Base-by-base conservation (phyloP, 805 yeast genomes). In the Kregervanrija fluxuum region DNA sequence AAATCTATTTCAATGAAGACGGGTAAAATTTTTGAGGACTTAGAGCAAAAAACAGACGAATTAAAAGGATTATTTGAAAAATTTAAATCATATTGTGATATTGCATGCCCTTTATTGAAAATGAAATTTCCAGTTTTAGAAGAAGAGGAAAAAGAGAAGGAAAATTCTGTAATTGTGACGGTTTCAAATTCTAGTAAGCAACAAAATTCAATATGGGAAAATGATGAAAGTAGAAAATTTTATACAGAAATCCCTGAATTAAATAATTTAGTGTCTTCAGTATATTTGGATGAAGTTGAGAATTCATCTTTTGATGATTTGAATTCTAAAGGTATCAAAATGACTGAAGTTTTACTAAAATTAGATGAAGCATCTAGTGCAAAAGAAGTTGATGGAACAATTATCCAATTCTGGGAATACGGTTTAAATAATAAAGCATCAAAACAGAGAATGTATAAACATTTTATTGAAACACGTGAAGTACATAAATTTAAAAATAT, bases 391-490 rank as follows among this genome's bases (percentile, higher is more conserved):
- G 84, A 80, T 47, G 60, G 65, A 3, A 59, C 74, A 5, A 74
- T 72, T 1, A 47, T 57, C 12, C 68, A 66, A 8, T 82, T 75
- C 59, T 75, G 83, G 75, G 43, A 48, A 3, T 50, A 61, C n/a
- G 63, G 62, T 8, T 61, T 87, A 17, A 75, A 82, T 56, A 85
- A 85, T 55, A 86, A 82, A 59, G 89, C 93, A 0, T 79, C 95
- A 0, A 74, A 71, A 40, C 75, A 78, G 50, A 68, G 87, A 51
- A 56, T 89, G 8, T 55, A 77, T 40, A 74, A 72, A 42, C 78
- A 77, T 55, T 74, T 86, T 44, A 62, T 70, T 5, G 77, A 75
- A 16, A 65, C 72, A 39, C 60, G 67, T 38, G 74, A 75, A 47
- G 57, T 74, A 52, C 65, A 70, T 33, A 70, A 68, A 48, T 62